Evolutionary conservation across 2,329 filamentous ascomycete species (phyloP).

Genomic region (Talaromyces pinophilus): DNA sequence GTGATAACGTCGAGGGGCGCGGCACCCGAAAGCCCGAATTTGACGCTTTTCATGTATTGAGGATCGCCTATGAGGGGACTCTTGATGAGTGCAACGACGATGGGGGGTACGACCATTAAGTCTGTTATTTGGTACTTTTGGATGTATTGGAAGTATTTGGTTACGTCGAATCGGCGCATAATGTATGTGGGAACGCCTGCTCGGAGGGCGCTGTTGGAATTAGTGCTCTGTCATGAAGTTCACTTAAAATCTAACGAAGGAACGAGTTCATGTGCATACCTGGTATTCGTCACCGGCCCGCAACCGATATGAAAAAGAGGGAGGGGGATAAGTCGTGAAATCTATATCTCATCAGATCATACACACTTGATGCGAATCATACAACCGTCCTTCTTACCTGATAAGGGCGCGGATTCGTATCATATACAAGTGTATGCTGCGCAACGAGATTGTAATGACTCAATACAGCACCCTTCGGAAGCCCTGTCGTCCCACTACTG

Average conservation of each 20-base stretch:
- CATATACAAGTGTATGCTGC: neutral
- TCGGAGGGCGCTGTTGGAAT: conserved; percentile 56
- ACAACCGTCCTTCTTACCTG: neutral
- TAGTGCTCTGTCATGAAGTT: neutral
- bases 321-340: neutral
- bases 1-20: neutral
- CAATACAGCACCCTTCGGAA: neutral
- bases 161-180: conserved; percentile 67
- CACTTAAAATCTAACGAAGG: too few relatives aligned
- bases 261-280: neutral
- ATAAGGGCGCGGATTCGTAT: neutral
- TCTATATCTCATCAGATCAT: neutral
- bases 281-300: neutral
- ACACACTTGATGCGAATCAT: neutral
- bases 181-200: conserved; percentile 59
- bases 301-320: neutral
- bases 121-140: conserved; percentile 7
- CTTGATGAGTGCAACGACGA: conserved; percentile 3
- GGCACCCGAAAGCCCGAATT: neutral
- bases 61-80: neutral
- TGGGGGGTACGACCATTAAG: neutral
- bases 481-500: neutral
- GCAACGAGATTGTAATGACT: conserved; percentile 7
- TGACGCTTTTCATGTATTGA: conserved; percentile 4
- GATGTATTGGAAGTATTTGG: conserved; percentile 60